Conservation (phyloP, 2,329 filamentous ascomycete species). For the Penicillium sp. region DNA sequence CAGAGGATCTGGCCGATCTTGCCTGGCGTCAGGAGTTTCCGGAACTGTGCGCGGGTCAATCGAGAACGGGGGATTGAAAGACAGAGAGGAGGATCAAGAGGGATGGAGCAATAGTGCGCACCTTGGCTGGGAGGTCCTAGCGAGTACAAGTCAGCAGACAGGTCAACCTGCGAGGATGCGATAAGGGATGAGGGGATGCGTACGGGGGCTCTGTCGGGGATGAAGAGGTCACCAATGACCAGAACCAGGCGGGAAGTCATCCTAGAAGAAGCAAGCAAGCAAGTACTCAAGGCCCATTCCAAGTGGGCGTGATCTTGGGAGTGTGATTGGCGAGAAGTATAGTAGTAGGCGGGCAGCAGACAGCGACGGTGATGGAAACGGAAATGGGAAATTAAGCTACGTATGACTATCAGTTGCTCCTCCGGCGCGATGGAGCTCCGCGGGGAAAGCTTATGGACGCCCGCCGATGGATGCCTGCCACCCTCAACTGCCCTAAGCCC, state of each 20-base stretch:
- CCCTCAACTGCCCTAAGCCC: conserved; percentile 17
- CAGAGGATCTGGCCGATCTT: conserved; percentile 77
- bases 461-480: too few relatives aligned
- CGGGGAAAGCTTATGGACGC: conserved; percentile 16
- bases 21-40: conserved; percentile 71
- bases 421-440: conserved; percentile 12
- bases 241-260: conserved; percentile 83
- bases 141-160: conserved; percentile 10
- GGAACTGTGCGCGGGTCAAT: too few relatives aligned
- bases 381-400: conserved; percentile 1
- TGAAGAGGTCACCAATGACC: conserved; percentile 86
- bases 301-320: too few relatives aligned
- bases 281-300: too few relatives aligned
- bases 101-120: too few relatives aligned
- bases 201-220: conserved; percentile 79
- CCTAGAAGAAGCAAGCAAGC: too few relatives aligned
- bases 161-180: too few relatives aligned
- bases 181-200: conserved; percentile 22
- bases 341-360: too few relatives aligned
- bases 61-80: conserved; percentile 15
- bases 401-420: conserved; percentile 5
- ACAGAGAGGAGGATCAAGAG: too few relatives aligned
- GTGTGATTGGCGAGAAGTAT: too few relatives aligned
- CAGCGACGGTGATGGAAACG: conserved; percentile 13
- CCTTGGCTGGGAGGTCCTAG: conserved; percentile 77